These are phyloP conservation scores for Trypanosoma scelopori DNA, from an alignment of 208 protist genomes.

Conservation along the genomic window DNA sequence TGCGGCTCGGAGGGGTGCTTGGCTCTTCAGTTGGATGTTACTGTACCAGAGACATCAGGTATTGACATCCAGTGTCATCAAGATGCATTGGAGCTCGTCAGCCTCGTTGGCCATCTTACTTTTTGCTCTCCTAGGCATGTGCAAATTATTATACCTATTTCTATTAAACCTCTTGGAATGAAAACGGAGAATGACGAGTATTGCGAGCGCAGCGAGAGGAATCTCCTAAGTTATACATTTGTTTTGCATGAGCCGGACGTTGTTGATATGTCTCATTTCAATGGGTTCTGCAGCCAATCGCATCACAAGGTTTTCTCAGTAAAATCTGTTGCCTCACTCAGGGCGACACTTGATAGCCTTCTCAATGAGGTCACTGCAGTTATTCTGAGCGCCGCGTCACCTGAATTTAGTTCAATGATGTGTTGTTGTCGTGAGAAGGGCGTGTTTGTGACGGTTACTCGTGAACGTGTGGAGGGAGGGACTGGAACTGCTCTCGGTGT, in stretches of 20 bases:
- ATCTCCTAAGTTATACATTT: conserved; percentile 27
- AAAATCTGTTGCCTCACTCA: conserved; percentile 10
- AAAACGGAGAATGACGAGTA: not conserved
- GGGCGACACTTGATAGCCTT: conserved; percentile 24
- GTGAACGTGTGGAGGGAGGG: not conserved
- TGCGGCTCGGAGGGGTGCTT: conserved; percentile 2
- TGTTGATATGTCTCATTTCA: conserved; percentile 30
- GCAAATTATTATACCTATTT: conserved; percentile 23
- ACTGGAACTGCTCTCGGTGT: not conserved
- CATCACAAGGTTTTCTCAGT: conserved; percentile 28
- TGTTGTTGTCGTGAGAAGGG: conserved; percentile 15
- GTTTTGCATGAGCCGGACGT: conserved; percentile 37
- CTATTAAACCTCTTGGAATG: conserved; percentile 13
- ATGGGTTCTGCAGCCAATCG: conserved; percentile 22
- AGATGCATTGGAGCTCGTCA: conserved; percentile 4
- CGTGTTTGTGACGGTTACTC: conserved; percentile 22
- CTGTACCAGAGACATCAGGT: not conserved
- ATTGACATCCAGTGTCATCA: conserved; percentile 10
- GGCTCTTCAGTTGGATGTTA: conserved; percentile 2
- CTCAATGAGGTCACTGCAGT: conserved; percentile 29
- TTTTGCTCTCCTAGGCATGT: conserved; percentile 6
- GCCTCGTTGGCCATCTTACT: conserved; percentile 22
- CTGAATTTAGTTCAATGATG: conserved; percentile 22
- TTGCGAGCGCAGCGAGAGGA: not conserved
- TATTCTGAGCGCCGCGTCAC: conserved; percentile 18